Percentiles rank a stretch among this genome's conserved stretches.
Evolutionary conservation across 441 rosid species (phyloP).

Genomic region (Euphorbia schlechtendalii): DNA sequence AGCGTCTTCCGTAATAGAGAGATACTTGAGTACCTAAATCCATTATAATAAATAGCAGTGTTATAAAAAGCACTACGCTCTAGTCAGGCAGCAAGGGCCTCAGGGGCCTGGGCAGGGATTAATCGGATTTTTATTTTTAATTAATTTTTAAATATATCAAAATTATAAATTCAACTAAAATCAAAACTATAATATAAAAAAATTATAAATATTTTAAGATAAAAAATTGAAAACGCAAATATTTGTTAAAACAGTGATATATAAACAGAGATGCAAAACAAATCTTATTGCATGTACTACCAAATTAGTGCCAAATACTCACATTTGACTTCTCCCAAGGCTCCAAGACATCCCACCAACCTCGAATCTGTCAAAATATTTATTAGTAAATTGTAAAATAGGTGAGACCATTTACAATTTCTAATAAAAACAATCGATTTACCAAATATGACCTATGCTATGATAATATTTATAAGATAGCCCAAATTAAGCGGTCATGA

Average conservation of each 20-base stretch:
- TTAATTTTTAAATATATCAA: too few species aligned
- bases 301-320: constrained; percentile 21
- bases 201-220: too few species aligned
- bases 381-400: constrained; percentile 8
- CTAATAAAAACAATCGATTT: background rate
- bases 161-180: too few species aligned
- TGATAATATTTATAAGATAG: background rate
- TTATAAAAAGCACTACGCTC: too few species aligned
- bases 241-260: too few species aligned
- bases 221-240: too few species aligned
- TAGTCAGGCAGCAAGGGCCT: too few species aligned
- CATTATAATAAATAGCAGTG: constrained; percentile 5
- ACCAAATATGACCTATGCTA: background rate
- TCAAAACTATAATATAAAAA: too few species aligned
- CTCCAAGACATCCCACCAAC: constrained; percentile 79
- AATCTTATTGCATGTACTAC: background rate
- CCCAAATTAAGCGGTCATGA: background rate
- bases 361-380: constrained; percentile 42
- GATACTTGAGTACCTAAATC: constrained; percentile 57
- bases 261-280: background rate
- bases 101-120: too few species aligned
- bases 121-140: too few species aligned
- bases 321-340: constrained; percentile 68
- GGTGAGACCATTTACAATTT: constrained; percentile 9
- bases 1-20: constrained; percentile 45